A percentile compares a stretch with the other conserved stretches of the same genome.
Conservation (phyloP, 1,284 basidiomycete species). For the Kwoniella shivajii region DNA sequence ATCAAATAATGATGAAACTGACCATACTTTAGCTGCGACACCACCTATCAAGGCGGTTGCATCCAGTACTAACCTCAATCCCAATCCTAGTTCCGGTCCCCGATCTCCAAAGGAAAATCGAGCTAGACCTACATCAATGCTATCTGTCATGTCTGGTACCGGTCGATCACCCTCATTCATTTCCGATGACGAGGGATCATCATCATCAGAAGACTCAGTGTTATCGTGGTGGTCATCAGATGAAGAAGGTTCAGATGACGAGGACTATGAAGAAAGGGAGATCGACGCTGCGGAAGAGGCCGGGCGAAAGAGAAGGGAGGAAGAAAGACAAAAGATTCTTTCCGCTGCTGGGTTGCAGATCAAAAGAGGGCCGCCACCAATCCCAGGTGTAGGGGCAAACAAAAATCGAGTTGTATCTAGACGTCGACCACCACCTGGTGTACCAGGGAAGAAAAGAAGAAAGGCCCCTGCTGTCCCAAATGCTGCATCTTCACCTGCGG, state of each 20-base stretch:
- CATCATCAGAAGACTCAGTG: conserved; percentile 39
- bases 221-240: conserved; percentile 50
- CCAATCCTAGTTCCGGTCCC: neutral
- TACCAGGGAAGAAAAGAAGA: conserved; percentile 27
- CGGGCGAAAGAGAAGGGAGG: conserved; percentile 67
- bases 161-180: conserved; percentile 12
- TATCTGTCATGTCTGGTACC: conserved; percentile 14
- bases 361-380: conserved; percentile 42
- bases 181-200: conserved; percentile 35
- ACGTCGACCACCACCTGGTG: conserved; percentile 33
- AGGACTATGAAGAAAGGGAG: conserved; percentile 42
- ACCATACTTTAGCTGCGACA: neutral
- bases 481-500: neutral
- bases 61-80: neutral
- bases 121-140: conserved; percentile 14
- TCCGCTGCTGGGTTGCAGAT: conserved; percentile 85
- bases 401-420: conserved; percentile 26
- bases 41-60: neutral
- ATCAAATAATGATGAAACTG: too few relatives aligned
- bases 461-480: conserved; percentile 26
- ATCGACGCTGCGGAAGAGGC: conserved; percentile 55
- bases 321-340: conserved; percentile 76
- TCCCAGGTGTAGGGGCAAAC: conserved; percentile 56
- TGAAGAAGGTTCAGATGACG: conserved; percentile 54
- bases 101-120: neutral